A percentile compares a stretch with the other conserved stretches of the same genome.
phyloP scores from a whole-genome alignment of 2,329 filamentous ascomycete genomes.

The Chalaropsis thielavioides region DNA sequence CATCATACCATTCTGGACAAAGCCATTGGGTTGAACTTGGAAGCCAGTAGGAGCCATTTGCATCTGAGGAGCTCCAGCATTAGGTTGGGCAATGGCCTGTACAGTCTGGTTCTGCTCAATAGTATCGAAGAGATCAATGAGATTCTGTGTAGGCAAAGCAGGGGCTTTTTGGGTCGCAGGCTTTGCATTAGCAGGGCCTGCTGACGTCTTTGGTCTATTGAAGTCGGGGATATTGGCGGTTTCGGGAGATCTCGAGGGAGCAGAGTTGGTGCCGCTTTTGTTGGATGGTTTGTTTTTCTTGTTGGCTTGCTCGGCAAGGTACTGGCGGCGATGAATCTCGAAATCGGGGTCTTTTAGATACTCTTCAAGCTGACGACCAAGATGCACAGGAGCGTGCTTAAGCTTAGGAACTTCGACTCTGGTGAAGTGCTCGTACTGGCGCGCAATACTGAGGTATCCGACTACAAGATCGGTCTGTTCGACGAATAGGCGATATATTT shows the following conservation, averaged over 20 bases:
- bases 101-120: constrained; percentile 74
- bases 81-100: constrained; percentile 29
- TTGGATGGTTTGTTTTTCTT: constrained; percentile 38
- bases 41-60: constrained; percentile 26
- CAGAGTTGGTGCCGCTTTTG: constrained; percentile 22
- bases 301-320: constrained; percentile 72
- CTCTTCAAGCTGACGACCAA: constrained; percentile 80
- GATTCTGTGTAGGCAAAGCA: constrained; percentile 44
- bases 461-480: constrained; percentile 88
- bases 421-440: constrained; percentile 84
- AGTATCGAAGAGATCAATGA: constrained; percentile 90
- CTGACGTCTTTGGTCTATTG: constrained; percentile 26
- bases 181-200: constrained; percentile 18
- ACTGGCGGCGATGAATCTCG: constrained; percentile 82
- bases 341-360: constrained; percentile 93
- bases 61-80: constrained; percentile 19
- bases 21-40: constrained; percentile 28
- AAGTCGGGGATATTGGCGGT: constrained; percentile 23
- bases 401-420: constrained; percentile 89
- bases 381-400: constrained; percentile 87
- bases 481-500: constrained; percentile 84
- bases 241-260: constrained; percentile 21
- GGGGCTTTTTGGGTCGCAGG: constrained; percentile 8
- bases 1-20: constrained; percentile 20
- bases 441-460: constrained; percentile 71